Evolutionary conservation across 257 asterid genomes (phyloP).

Genomic region (Nicotiana sylvestris): DNA sequence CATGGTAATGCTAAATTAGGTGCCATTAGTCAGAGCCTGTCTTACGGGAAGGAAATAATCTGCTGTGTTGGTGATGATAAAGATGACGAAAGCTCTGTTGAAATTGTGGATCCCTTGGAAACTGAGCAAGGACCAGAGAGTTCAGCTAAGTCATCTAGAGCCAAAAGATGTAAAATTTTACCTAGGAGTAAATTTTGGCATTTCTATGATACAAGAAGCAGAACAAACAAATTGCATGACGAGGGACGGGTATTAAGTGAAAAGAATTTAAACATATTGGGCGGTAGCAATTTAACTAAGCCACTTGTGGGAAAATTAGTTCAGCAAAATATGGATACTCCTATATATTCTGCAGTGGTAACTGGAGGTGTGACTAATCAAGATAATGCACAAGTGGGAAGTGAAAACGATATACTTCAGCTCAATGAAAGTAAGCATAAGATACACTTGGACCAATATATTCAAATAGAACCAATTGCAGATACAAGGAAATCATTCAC

Average conservation of each 20-base stretch:
- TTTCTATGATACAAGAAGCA: slow-evolving; percentile 13
- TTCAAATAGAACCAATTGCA: slow-evolving; percentile 1
- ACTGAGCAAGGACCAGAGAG: background rate
- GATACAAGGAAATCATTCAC: background rate
- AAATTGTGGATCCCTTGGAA: background rate
- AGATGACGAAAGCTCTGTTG: background rate
- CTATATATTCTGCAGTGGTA: background rate
- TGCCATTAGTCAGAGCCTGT: background rate
- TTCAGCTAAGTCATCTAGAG: background rate
- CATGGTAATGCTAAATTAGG: background rate
- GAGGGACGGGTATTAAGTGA: background rate
- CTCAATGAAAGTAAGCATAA: background rate
- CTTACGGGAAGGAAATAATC: background rate
- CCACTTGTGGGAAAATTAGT: background rate
- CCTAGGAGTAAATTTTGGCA: background rate
- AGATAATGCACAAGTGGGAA: background rate
- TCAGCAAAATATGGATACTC: background rate
- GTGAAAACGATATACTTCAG: background rate
- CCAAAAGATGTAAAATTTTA: background rate
- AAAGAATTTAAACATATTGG: background rate
- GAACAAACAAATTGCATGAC: background rate
- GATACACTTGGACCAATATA: background rate
- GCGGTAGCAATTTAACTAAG: background rate
- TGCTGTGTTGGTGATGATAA: background rate
- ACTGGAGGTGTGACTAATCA: background rate